A percentile compares a stretch with the other conserved stretches of the same genome.
phyloP scores from a whole-genome alignment of 1,284 basidiomycete species.

The Trametes hirsuta region DNA sequence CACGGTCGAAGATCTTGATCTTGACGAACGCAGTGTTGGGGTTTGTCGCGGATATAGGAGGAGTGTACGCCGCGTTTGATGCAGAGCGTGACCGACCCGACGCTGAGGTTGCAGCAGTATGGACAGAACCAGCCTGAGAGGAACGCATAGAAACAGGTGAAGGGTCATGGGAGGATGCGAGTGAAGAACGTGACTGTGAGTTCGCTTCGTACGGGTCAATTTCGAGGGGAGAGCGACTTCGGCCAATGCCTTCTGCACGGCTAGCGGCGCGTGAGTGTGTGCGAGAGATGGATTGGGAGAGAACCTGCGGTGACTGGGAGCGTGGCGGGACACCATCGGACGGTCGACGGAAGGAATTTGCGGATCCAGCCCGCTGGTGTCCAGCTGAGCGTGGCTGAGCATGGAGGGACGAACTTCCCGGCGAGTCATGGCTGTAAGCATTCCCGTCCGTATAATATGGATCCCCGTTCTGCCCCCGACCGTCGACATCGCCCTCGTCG shows the following conservation, averaged over 20 bases:
- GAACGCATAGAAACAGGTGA: slow-evolving; percentile 50
- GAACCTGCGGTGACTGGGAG: slow-evolving; percentile 36
- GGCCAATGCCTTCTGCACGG: slow-evolving; percentile 15
- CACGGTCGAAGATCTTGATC: slow-evolving; percentile 96
- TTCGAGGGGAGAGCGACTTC: slow-evolving; percentile 31
- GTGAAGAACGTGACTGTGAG: slow-evolving; percentile 33
- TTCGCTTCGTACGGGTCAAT: slow-evolving; percentile 33
- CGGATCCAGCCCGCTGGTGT: slow-evolving; percentile 54
- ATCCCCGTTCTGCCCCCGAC: slow-evolving; percentile 21
- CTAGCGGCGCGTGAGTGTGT: slow-evolving; percentile 45
- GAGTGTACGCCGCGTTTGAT: slow-evolving; percentile 58
- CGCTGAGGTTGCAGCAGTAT: slow-evolving; percentile 39
- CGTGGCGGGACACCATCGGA: slow-evolving; percentile 32
- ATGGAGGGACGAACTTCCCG: slow-evolving; percentile 13
- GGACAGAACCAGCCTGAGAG: slow-evolving; percentile 47
- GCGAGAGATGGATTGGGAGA: slow-evolving; percentile 47
- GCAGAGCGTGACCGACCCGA: slow-evolving; percentile 56
- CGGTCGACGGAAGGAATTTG: slow-evolving; percentile 42
- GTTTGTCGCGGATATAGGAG: slow-evolving; percentile 74
- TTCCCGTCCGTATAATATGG: slow-evolving; percentile 19
- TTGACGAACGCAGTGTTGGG: slow-evolving; percentile 89
- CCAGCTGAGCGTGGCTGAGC: slow-evolving; percentile 27
- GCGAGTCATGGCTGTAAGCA: slow-evolving; percentile 10
- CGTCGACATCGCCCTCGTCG: slow-evolving; percentile 26
- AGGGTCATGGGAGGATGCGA: slow-evolving; percentile 40